A percentile compares a stretch with the other conserved stretches of the same genome.
These are phyloP conservation scores for Cytospora chrysosperma DNA, from an alignment of 2,329 filamentous ascomycete species.

Conservation along the genomic window DNA sequence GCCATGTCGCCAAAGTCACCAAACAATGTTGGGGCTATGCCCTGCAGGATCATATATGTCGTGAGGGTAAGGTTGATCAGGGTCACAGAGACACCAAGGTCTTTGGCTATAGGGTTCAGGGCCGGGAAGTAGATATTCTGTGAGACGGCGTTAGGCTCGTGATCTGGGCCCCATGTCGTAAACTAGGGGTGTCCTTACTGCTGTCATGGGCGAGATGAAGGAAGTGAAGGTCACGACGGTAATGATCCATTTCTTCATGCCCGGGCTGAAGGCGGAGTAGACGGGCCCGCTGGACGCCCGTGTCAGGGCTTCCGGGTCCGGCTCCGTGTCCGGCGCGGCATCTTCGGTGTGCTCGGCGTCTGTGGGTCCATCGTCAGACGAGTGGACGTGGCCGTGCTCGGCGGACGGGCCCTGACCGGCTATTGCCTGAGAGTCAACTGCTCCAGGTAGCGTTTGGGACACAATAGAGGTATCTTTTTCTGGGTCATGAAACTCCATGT, in stretches of 20 bases:
- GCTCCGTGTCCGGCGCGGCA: slow-evolving; percentile 13
- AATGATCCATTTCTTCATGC: slow-evolving; percentile 19
- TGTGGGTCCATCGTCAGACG: slow-evolving; percentile 18
- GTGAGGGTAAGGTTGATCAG: slow-evolving; percentile 53
- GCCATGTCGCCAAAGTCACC: slow-evolving; percentile 61
- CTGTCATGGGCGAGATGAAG: slow-evolving; percentile 58
- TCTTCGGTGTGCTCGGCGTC: slow-evolving; percentile 15
- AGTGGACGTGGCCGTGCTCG: neutral
- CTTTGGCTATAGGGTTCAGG: slow-evolving; percentile 38
- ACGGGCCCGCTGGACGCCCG: slow-evolving; percentile 39
- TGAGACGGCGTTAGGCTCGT: neutral
- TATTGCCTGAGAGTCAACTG: slow-evolving; percentile 11
- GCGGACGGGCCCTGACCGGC: slow-evolving; percentile 18
- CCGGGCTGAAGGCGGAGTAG: slow-evolving; percentile 32
- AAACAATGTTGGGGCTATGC: slow-evolving; percentile 58
- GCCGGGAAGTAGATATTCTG: slow-evolving; percentile 54
- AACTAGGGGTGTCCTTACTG: slow-evolving; percentile 29
- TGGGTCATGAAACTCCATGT: slow-evolving; percentile 10
- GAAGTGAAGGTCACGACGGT: slow-evolving; percentile 50
- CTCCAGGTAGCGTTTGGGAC: slow-evolving; percentile 3
- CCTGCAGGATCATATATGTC: slow-evolving; percentile 65
- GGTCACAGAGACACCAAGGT: slow-evolving; percentile 39
- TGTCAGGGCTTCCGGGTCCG: slow-evolving; percentile 36
- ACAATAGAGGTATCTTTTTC: neutral
- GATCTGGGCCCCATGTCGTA: neutral